Evolutionary conservation across 768 basidiomycete species (phyloP).

Genomic region (Tubosaeta brunneosetosa): DNA sequence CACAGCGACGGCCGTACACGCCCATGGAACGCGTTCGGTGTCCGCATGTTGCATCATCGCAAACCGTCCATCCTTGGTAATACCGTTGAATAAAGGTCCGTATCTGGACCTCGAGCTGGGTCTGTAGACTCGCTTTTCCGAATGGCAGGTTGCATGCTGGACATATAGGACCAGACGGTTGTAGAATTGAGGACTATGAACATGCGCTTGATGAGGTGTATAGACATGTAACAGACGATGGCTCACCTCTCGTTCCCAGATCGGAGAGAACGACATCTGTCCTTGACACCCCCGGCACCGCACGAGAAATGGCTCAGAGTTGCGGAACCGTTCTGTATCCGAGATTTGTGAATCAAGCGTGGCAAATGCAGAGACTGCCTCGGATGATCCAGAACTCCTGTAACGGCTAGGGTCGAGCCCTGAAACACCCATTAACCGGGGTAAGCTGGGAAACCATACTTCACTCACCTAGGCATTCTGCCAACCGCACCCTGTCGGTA

Average conservation of each 20-base stretch:
- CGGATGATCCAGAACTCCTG: constrained; percentile 37
- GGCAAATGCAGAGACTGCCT: constrained; percentile 61
- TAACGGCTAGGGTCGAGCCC: constrained; percentile 62
- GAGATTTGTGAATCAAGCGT: constrained; percentile 87
- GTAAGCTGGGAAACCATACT: neutral
- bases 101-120: constrained; percentile 86
- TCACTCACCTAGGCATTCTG: constrained; percentile 84
- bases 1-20: constrained; percentile 82
- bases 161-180: constrained; percentile 63
- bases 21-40: constrained; percentile 90
- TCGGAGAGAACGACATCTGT: constrained; percentile 50
- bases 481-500: constrained; percentile 85
- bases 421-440: constrained; percentile 19
- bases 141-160: constrained; percentile 56
- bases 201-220: neutral
- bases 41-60: constrained; percentile 81
- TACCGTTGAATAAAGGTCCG: constrained; percentile 71
- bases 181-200: constrained; percentile 61
- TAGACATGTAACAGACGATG: neutral
- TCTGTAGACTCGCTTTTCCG: constrained; percentile 57
- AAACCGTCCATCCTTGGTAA: constrained; percentile 86
- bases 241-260: constrained; percentile 56
- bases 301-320: constrained; percentile 65
- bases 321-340: constrained; percentile 82
- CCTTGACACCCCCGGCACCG: constrained; percentile 74